Base-by-base conservation (phyloP, 345 rosid species). In the Jatropha curcas region DNA sequence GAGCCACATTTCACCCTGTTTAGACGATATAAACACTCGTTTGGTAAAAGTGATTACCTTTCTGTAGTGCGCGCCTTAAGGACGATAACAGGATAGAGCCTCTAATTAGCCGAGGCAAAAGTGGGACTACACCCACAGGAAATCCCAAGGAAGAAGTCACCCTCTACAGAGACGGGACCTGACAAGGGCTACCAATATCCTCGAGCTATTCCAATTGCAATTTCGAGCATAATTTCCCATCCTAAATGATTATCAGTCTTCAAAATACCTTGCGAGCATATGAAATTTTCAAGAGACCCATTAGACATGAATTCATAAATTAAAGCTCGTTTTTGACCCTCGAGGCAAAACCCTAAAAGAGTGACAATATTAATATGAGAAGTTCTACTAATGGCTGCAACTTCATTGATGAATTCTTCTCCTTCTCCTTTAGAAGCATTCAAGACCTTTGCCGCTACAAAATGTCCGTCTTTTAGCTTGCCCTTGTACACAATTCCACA, bases 121-220 rank as follows among this genome's bases (percentile, higher is more conserved):
- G n/a, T n/a, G n/a, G n/a, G n/a, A n/a, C n/a, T n/a, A n/a, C n/a
- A n/a, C n/a, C n/a, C n/a, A n/a, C n/a, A n/a, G n/a, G n/a, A n/a
- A n/a, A n/a, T n/a, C n/a, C n/a, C n/a, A n/a, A n/a, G n/a, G n/a
- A n/a, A n/a, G n/a, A n/a, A n/a, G n/a, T n/a, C n/a, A n/a, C n/a
- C n/a, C n/a, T n/a, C n/a, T n/a, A 80, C 82, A 7, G 55, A 25
- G 45, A 67, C 37, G 34, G 52, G 70, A 60, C 97, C 86, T 8
- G 80, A 76, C 12, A 31, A 1, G 0, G n/a, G n/a, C n/a, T n/a
- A n/a, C n/a, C n/a, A n/a, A n/a, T n/a, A 65, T 27, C 65, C 73
- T 25, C 64, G 55, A 8, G 73, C 73, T 27, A 70, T 17, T 7
- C 57, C 57, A 10, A 58, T 14, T 41, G 55, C 57, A 24, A 70